Conservation (phyloP, 352 stramenopile species). For the Phytophthora pluvialis region DNA sequence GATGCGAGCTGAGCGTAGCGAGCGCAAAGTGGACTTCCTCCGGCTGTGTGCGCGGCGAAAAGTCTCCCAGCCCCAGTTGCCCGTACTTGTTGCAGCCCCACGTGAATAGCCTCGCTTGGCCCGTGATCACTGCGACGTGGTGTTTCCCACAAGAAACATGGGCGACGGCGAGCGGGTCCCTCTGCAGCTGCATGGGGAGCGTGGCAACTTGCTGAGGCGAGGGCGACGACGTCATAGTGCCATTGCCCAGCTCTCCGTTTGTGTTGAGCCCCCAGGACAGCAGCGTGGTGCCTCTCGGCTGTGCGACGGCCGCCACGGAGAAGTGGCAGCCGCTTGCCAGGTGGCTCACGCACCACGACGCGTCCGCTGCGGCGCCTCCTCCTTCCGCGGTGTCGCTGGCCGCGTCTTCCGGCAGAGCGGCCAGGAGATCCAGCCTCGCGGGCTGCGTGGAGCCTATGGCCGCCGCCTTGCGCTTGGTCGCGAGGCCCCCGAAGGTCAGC, state of each 20-base stretch:
- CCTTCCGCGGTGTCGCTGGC: slow-evolving; percentile 1
- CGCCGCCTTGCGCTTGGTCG: slow-evolving; percentile 54
- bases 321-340: slow-evolving; percentile 68
- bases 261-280: slow-evolving; percentile 63
- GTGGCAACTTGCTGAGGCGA: slow-evolving; percentile 46
- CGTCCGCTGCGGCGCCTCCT: slow-evolving; percentile 6
- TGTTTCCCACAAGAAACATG: slow-evolving; percentile 77
- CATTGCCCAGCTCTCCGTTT: slow-evolving; percentile 67
- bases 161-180: slow-evolving; percentile 50
- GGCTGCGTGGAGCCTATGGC: slow-evolving; percentile 31
- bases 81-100: slow-evolving; percentile 82
- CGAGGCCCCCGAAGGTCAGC: slow-evolving; percentile 52
- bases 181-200: slow-evolving; percentile 40
- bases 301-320: slow-evolving; percentile 55
- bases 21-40: slow-evolving; percentile 64
- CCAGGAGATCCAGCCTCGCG: slow-evolving; percentile 43
- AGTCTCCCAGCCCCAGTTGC: slow-evolving; percentile 71
- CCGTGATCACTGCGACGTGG: slow-evolving; percentile 68
- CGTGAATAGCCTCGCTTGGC: slow-evolving; percentile 66
- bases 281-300: slow-evolving; percentile 46
- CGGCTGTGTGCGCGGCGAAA: slow-evolving; percentile 44
- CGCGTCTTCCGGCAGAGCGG: slow-evolving; percentile 22
- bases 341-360: slow-evolving; percentile 56
- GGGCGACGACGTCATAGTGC: slow-evolving; percentile 41
- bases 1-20: slow-evolving; percentile 50